Conservation (phyloP, 306 rosid species). For the Canavalia ensiformis region DNA sequence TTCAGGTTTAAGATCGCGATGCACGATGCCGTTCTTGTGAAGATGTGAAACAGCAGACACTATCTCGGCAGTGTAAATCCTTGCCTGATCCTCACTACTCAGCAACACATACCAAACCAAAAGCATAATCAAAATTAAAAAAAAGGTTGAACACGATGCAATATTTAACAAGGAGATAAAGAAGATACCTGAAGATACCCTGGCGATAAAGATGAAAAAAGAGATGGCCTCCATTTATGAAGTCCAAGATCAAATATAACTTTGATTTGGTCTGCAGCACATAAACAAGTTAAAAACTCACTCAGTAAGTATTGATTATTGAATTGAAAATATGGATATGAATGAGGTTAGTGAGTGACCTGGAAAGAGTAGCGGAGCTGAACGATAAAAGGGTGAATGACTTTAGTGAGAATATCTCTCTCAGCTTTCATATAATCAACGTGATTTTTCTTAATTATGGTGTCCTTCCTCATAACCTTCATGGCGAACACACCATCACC, state of each 20-base stretch:
- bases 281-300: slow-evolving; percentile 4
- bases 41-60: slow-evolving; percentile 96
- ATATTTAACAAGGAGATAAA: too few relatives aligned
- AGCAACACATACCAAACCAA: slow-evolving; percentile 54
- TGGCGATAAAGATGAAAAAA: slow-evolving; percentile 90
- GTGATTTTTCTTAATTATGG: slow-evolving; percentile 87
- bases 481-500: slow-evolving; percentile 79
- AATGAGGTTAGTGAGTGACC: slow-evolving; percentile 40
- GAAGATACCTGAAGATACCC: slow-evolving; percentile 81
- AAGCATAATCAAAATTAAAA: slow-evolving; percentile 49
- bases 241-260: slow-evolving; percentile 91
- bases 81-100: slow-evolving; percentile 97
- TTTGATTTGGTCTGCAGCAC: slow-evolving; percentile 84
- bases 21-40: slow-evolving; percentile 87
- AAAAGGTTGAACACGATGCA: not conserved
- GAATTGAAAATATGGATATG: not conserved
- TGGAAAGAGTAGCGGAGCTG: slow-evolving; percentile 93
- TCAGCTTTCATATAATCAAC: slow-evolving; percentile 96
- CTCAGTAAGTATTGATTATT: not conserved
- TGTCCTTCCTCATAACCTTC: slow-evolving; percentile 97
- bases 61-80: slow-evolving; percentile 93
- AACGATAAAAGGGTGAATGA: slow-evolving; percentile 87
- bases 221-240: slow-evolving; percentile 95
- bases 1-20: slow-evolving; percentile 97
- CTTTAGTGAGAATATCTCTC: slow-evolving; percentile 94